These are phyloP conservation scores for Truncatella angustata DNA, from an alignment of 2,329 filamentous ascomycete genomes.

Conservation along the genomic window DNA sequence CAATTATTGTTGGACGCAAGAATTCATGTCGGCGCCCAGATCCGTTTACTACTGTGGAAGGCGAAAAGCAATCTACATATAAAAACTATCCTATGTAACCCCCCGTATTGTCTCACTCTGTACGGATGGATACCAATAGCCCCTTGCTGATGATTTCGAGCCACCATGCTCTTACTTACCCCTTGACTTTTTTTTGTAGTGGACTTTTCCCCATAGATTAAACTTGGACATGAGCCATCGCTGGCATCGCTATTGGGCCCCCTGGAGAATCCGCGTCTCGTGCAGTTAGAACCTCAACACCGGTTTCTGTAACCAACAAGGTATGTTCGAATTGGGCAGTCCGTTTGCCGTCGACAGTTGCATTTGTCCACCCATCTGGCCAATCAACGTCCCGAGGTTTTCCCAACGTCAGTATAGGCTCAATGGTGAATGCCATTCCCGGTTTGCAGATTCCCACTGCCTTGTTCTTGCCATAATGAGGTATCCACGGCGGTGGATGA, in stretches of 20 bases:
- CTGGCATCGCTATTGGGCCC: slow-evolving; percentile 61
- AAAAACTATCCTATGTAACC: too few relatives aligned
- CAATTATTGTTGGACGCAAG: too few relatives aligned
- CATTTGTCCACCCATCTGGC: slow-evolving; percentile 97
- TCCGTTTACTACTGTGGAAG: too few relatives aligned
- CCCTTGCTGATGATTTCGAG: too few relatives aligned
- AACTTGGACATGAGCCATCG: too few relatives aligned
- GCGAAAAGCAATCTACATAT: too few relatives aligned
- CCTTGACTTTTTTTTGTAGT: too few relatives aligned
- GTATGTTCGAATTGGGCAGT: slow-evolving; percentile 93
- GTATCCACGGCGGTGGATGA: slow-evolving; percentile 87
- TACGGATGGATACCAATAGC: too few relatives aligned
- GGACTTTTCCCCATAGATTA: too few relatives aligned
- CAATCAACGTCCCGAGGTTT: slow-evolving; percentile 88
- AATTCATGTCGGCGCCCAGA: too few relatives aligned
- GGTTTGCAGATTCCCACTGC: slow-evolving; percentile 86
- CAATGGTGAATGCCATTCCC: slow-evolving; percentile 96
- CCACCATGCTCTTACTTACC: too few relatives aligned
- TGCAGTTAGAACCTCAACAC: slow-evolving; percentile 77
- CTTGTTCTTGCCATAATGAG: slow-evolving; percentile 97
- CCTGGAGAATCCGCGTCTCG: slow-evolving; percentile 69
- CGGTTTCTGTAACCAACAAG: slow-evolving; percentile 76
- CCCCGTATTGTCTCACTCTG: too few relatives aligned
- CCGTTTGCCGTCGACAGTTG: slow-evolving; percentile 79
- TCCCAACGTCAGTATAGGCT: slow-evolving; percentile 92